These are phyloP conservation scores for Colletotrichum theobromicola DNA, from an alignment of 2,329 filamentous ascomycete genomes.

Conservation along the genomic window DNA sequence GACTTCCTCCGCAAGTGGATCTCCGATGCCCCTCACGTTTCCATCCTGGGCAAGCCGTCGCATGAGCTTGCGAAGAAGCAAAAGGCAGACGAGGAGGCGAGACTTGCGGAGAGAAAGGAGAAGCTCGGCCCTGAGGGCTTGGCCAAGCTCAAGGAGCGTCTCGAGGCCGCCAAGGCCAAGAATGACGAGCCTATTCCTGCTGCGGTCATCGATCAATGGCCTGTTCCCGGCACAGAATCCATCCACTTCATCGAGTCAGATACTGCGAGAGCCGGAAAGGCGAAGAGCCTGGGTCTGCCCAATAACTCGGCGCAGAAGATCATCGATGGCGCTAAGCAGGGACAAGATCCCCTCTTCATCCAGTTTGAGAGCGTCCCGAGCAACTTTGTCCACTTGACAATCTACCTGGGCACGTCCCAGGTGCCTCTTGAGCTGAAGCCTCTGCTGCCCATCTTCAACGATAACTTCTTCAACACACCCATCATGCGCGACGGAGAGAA, in stretches of 20 bases:
- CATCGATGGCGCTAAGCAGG: conserved; percentile 71
- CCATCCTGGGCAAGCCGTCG: conserved; percentile 87
- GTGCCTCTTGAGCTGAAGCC: conserved; percentile 86
- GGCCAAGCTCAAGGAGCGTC: conserved; percentile 72
- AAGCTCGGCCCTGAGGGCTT: conserved; percentile 84
- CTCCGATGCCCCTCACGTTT: conserved; percentile 83
- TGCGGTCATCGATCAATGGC: conserved; percentile 80
- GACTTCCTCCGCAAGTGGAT: conserved; percentile 84
- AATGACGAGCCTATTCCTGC: conserved; percentile 88
- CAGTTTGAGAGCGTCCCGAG: conserved; percentile 95
- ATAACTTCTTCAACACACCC: conserved; percentile 94
- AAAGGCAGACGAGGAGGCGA: conserved; percentile 79
- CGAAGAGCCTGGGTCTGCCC: conserved; percentile 70
- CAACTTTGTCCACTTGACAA: conserved; percentile 85
- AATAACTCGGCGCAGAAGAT: conserved; percentile 75
- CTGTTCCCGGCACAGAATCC: conserved; percentile 83
- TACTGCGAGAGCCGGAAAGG: conserved; percentile 82
- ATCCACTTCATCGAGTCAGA: conserved; percentile 93
- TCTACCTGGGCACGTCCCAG: conserved; percentile 79
- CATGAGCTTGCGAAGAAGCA: conserved; percentile 78
- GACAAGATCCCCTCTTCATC: conserved; percentile 80
- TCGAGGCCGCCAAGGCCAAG: conserved; percentile 84
- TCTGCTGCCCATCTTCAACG: conserved; percentile 81
- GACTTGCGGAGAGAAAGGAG: conserved; percentile 79
- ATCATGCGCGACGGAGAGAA: conserved; percentile 77